These are phyloP conservation scores for Penicillium sclerotiorum DNA, from an alignment of 2,329 filamentous ascomycete species.

Conservation along the genomic window DNA sequence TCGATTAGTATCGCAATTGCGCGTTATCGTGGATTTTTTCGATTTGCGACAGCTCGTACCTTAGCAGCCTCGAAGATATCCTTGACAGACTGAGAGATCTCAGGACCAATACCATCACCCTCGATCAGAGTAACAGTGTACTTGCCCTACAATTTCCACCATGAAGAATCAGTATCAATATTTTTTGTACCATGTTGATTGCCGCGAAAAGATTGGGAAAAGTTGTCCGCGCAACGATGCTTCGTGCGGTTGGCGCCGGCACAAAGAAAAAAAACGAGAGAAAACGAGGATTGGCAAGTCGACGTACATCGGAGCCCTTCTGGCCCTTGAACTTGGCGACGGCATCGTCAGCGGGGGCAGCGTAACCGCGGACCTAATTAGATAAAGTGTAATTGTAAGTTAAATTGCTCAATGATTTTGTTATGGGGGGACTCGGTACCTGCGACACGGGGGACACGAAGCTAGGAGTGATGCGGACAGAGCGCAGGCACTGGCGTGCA, in stretches of 20 bases:
- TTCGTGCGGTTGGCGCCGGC: conserved; percentile 30
- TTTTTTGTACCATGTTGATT: conserved; percentile 4
- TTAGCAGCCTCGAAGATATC: conserved; percentile 96
- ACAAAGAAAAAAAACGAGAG: conserved; percentile 27
- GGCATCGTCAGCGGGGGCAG: conserved; percentile 58
- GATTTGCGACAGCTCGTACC: conserved; percentile 52
- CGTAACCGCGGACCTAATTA: conserved; percentile 63
- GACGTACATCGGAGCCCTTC: conserved; percentile 82
- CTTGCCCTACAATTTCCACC: conserved; percentile 69
- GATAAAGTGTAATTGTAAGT: conserved; percentile 19
- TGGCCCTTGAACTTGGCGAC: conserved; percentile 93
- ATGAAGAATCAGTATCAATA: conserved; percentile 21
- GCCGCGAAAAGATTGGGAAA: conserved; percentile 5
- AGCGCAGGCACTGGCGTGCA: conserved; percentile 77
- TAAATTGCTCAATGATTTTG: conserved; percentile 11
- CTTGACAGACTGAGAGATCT: conserved; percentile 97
- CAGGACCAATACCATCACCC: conserved; percentile 97
- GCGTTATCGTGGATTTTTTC: no score
- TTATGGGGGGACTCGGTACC: conserved; percentile 48
- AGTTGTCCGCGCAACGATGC: conserved; percentile 5
- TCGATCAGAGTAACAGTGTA: conserved; percentile 97
- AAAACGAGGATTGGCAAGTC: conserved; percentile 26
- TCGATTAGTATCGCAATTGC: conserved; percentile 32
- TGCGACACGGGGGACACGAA: conserved; percentile 56
- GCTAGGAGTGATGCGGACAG: conserved; percentile 54